Base-by-base conservation (phyloP, 2,329 filamentous ascomycete genomes). In the Clarireedia homoeocarpa region DNA sequence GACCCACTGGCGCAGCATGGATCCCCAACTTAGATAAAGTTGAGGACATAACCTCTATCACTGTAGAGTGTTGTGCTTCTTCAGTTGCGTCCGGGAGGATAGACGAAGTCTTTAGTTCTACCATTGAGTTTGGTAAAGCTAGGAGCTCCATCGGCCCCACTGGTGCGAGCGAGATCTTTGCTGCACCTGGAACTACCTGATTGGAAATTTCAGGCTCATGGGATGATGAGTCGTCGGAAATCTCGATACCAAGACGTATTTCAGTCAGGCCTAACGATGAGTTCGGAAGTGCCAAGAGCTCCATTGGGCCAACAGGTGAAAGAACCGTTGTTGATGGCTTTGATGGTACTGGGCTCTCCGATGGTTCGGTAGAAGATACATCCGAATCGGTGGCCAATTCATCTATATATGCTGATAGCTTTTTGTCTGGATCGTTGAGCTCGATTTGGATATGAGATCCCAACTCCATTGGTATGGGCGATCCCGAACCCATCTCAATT, bases 221-320 rank as follows among this genome's bases (percentile, higher is more conserved):
- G 6, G 23, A 40, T 14, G n/a, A 40, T n/a, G 23, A 9, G 3
- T 48, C n/a, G 12, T 54, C 7, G 9, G 6, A 7, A 2, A 38
- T n/a, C 38, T 53, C 20, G 15, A 17, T 6, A n/a, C 7, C 38
- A 40, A 6, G 14, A 40, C 17, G 17, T n/a, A 24, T n/a, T 17
- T 30, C 27, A 26, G 39, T 12, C 3, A 30, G 9, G 14, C 38
- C 51, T 12, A 38, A 23, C 2, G 44, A 54, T 6, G 51, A 62
- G 26, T 84, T 83, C 14, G 81, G 81, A 39, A 84, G 67, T 10
- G 77, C 73, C 12, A 83, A 67, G 6, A 83, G 71, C 59, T 77
- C 72, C 48, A 69, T 60, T 27, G 65, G 65, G 6, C 64, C 63
- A 30, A 65, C 61, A n/a, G 65, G 64, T 23, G 46, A 39, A 36